Evolutionary conservation across 129 eudicot genomes (phyloP).

Genomic region (Lactuca saligna): DNA sequence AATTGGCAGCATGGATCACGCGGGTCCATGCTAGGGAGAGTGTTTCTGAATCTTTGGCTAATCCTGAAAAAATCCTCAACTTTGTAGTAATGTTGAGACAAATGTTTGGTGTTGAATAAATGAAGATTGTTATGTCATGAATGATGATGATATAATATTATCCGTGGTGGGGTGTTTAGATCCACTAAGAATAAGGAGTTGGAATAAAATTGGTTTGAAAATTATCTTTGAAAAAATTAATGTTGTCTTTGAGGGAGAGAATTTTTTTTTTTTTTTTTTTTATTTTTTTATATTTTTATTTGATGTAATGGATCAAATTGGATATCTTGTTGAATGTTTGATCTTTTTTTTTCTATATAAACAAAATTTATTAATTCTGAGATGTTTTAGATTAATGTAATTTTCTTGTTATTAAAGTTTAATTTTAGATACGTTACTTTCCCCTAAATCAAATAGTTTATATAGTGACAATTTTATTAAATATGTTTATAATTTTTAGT

Average conservation of each 20-base stretch:
- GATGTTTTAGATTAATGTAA: not conserved
- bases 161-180: conserved; percentile 4
- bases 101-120: conserved; percentile 58
- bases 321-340: conserved; percentile 9
- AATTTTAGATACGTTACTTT: not conserved
- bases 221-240: conserved; percentile 10
- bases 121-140: not conserved
- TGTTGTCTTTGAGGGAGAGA: conserved; percentile 25
- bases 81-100: conserved; percentile 53
- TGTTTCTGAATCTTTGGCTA: conserved; percentile 47
- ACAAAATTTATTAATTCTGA: not conserved
- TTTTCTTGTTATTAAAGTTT: not conserved
- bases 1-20: conserved; percentile 58
- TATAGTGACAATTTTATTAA: too few species aligned
- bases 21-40: conserved; percentile 49
- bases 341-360: not conserved
- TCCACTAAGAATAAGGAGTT: conserved; percentile 3
- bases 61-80: conserved; percentile 42
- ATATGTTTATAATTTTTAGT: too few species aligned
- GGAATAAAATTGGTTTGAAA: conserved; percentile 13
- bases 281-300: conserved; percentile 11
- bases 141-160: not conserved
- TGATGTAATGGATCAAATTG: conserved; percentile 16
- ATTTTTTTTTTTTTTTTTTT: conserved; percentile 6
- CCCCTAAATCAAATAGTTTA: not conserved